Base-by-base conservation (phyloP, 441 rosid species). In the Syzygium malaccense region DNA sequence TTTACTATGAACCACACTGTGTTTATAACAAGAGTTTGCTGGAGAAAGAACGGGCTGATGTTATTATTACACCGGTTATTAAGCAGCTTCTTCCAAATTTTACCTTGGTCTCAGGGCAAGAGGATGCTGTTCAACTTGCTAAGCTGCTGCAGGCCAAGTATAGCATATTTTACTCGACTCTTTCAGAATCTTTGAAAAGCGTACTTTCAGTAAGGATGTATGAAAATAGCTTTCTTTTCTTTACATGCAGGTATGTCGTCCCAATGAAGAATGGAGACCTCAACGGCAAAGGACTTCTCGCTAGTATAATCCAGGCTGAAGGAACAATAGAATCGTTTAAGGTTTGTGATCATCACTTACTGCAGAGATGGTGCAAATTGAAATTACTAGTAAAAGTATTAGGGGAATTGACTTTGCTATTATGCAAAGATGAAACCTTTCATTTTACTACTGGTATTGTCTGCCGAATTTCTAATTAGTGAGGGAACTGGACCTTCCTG, bases 1-100 rank as follows among this genome's bases (percentile, higher is more conserved):
- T 97, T 64, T 97, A 97, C 92, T 96, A 95, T 30, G 99, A 96
- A 91, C 99, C 99, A 7, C 98, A 97, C 88, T 96, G 99, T 88
- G 95, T 95, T 56, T 96, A 93, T 90, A 91, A 96, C 92, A 86
- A 91, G 93, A 91, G 91, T 49, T 91, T 89, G 88, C 90, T 96
- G 12, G 93, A 92, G 93, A 94, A 93, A 87, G 96, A 96, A 89
- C 92, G 7, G 56, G 98, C 99, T 26, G 98, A 96, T 86, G 95
- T 97, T 87, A 93, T 96, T 80, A 96, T 97, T 90, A 96, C 98
- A 58, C 99, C 98, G 2, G 98, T 97, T 90, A 94, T 94, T 90
- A 96, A 97, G 93, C 99, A 95, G 93, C 98, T 96, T 92, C 98
- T 96, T 90, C 99, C 99, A 51, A 92, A 89, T 14, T 95, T 96